Conservation (phyloP, 2,329 filamentous ascomycete species). For the Thermochaetoides dissita region DNA sequence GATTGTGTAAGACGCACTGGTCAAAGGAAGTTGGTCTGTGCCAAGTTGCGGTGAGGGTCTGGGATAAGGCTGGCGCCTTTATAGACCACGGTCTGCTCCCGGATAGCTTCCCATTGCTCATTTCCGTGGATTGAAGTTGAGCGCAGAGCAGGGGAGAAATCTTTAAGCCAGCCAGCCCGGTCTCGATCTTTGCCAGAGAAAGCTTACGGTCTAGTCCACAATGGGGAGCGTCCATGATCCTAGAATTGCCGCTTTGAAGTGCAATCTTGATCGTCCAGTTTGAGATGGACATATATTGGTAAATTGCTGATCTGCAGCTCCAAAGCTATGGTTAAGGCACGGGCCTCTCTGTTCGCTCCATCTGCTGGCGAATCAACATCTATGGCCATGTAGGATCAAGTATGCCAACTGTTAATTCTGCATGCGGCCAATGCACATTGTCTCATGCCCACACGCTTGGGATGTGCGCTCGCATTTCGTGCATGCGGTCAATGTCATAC, state of each 20-base stretch:
- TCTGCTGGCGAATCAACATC: not conserved
- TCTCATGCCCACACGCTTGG: not conserved
- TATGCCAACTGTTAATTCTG: not conserved
- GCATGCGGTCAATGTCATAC: not conserved
- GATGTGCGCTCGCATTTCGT: not conserved
- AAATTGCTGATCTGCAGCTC: not conserved
- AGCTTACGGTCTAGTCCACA: not conserved
- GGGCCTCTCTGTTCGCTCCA: not conserved
- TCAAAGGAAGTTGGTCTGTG: not conserved
- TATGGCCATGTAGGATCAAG: not conserved
- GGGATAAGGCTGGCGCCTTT: not conserved
- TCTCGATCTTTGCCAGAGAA: not conserved
- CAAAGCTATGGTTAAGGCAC: not conserved
- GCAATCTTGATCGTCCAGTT: not conserved
- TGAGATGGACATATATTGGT: not conserved
- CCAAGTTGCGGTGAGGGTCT: not conserved
- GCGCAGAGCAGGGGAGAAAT: not conserved
- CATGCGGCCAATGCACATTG: not conserved
- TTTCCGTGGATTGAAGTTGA: not conserved
- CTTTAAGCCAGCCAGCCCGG: not conserved
- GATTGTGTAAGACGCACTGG: not conserved
- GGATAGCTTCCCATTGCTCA: not conserved
- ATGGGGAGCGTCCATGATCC: not conserved
- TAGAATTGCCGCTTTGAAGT: not conserved
- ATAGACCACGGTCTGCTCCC: not conserved